Evolutionary conservation across 1,284 basidiomycete species (phyloP).

Genomic region (Puccinia coronata): DNA sequence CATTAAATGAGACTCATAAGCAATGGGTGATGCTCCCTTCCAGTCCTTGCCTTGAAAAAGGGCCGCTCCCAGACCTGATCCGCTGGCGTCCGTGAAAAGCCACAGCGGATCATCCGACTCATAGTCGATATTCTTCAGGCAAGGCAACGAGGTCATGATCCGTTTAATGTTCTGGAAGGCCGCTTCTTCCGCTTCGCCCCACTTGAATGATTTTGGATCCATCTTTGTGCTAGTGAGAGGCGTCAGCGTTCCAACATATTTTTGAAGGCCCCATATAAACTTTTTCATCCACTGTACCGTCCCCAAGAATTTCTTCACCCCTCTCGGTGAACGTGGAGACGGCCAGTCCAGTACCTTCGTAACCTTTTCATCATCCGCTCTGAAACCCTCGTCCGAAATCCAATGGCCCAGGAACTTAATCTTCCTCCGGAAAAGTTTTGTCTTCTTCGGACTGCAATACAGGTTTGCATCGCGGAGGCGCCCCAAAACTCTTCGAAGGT

Average conservation of each 20-base stretch:
- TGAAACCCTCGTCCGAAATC: constrained; percentile 58
- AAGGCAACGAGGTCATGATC: constrained; percentile 1
- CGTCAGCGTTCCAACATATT: constrained; percentile 58
- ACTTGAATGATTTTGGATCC: background rate
- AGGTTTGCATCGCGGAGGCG: background rate
- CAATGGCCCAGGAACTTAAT: constrained; percentile 60
- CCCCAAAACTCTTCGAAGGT: background rate
- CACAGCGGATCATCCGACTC: background rate
- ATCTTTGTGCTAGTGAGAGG: constrained; percentile 57
- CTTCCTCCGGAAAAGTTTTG: constrained; percentile 54
- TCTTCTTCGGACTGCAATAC: constrained; percentile 26
- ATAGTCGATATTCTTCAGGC: constrained; percentile 3
- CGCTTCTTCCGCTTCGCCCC: background rate
- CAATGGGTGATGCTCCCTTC: constrained; percentile 39
- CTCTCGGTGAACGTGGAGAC: constrained; percentile 53
- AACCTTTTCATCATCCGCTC: constrained; percentile 58
- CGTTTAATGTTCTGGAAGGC: constrained; percentile 15
- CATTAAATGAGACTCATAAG: constrained; percentile 49
- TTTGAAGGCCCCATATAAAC: constrained; percentile 59
- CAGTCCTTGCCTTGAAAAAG: constrained; percentile 45
- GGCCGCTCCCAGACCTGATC: constrained; percentile 43
- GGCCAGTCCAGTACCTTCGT: constrained; percentile 60
- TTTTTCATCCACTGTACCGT: constrained; percentile 59
- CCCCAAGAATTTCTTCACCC: constrained; percentile 60
- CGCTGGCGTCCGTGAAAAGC: constrained; percentile 29